These are phyloP conservation scores for Herpetospermum pedunculosum DNA, from an alignment of 306 rosid species.

Conservation along the genomic window DNA sequence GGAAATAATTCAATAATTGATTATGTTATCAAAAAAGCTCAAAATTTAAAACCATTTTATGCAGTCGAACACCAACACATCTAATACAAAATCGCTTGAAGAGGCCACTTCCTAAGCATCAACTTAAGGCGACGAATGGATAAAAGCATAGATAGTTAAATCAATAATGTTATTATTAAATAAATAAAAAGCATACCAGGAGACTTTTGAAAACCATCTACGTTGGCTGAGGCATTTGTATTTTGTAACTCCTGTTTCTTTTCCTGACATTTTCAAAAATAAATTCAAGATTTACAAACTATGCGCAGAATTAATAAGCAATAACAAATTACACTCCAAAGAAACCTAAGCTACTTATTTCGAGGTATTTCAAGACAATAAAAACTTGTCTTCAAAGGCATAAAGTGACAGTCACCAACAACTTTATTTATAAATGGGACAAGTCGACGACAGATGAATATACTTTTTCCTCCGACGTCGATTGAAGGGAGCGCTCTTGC, in stretches of 20 bases:
- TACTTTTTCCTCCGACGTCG: background rate
- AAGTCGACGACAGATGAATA: background rate
- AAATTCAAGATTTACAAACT: background rate
- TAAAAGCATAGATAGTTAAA: background rate
- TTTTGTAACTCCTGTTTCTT: conserved; percentile 41
- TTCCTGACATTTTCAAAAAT: background rate
- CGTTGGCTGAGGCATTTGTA: conserved; percentile 28
- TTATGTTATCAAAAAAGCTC: background rate
- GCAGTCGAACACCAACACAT: background rate
- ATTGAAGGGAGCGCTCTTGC: background rate
- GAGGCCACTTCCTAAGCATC: background rate
- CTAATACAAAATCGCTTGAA: background rate
- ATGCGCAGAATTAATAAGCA: background rate
- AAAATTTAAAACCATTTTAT: background rate
- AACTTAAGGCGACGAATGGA: background rate
- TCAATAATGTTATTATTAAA: background rate
- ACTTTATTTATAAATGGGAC: background rate
- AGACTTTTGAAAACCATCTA: conserved; percentile 34
- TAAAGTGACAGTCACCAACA: background rate
- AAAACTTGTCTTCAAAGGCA: background rate
- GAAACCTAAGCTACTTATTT: background rate
- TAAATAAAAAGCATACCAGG: conserved; percentile 25
- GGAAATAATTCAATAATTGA: background rate
- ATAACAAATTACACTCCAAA: background rate
- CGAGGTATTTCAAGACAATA: background rate